phyloP scores from a whole-genome alignment of 768 basidiomycete genomes.

The Agrocybe pediades region DNA sequence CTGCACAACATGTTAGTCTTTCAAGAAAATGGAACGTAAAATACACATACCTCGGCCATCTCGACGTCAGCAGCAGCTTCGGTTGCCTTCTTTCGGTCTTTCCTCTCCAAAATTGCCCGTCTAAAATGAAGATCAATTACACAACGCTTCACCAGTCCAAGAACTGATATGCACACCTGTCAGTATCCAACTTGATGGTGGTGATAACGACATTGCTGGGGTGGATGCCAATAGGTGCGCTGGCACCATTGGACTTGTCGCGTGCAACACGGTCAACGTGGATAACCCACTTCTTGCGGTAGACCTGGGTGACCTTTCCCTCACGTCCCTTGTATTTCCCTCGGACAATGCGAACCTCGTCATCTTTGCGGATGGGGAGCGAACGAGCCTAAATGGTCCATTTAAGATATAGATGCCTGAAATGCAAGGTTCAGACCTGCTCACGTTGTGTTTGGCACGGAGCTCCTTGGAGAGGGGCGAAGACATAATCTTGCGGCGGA shows the following conservation, averaged over 20 bases:
- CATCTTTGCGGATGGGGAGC: conserved; percentile 95
- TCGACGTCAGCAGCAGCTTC: conserved; percentile 66
- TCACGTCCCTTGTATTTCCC: conserved; percentile 99
- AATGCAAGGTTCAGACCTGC: conserved; percentile 26
- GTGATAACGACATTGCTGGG: conserved; percentile 96
- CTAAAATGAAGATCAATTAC: conserved; percentile 33
- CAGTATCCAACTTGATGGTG: conserved; percentile 91
- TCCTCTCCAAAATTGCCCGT: conserved; percentile 85
- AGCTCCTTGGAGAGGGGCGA: conserved; percentile 95
- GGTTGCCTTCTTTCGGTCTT: conserved; percentile 70
- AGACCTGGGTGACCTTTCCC: conserved; percentile 97
- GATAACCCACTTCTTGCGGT: conserved; percentile 99
- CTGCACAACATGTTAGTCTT: conserved; percentile 25
- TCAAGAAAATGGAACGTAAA: not conserved
- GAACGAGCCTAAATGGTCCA: conserved; percentile 67
- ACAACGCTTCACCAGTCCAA: not conserved
- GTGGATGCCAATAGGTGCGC: conserved; percentile 92
- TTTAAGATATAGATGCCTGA: conserved; percentile 3
- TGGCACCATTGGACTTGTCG: conserved; percentile 96
- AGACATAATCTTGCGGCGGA: conserved; percentile 98
- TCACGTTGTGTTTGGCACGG: conserved; percentile 86
- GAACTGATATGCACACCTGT: conserved; percentile 51
- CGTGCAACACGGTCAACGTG: conserved; percentile 97
- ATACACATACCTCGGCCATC: conserved; percentile 74
- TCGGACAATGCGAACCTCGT: conserved; percentile 95